Evolutionary conservation across 805 yeast genomes (phyloP).

Genomic region (Pichia thaimueangensis): DNA sequence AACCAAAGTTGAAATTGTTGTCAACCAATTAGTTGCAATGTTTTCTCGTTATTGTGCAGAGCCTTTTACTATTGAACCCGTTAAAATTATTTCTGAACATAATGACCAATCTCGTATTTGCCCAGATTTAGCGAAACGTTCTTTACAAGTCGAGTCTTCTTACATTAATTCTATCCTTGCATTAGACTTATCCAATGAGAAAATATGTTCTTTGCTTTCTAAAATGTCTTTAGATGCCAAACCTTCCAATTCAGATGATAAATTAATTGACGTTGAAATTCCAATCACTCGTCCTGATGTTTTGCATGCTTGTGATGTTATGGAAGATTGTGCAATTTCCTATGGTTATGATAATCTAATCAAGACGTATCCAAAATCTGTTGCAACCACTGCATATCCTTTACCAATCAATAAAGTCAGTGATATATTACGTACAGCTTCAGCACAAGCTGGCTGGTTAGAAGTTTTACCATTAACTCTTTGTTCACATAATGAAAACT

Average conservation of each 20-base stretch:
- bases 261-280: constrained; percentile 57
- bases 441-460: constrained; percentile 91
- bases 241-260: constrained; percentile 40
- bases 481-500: constrained; percentile 96
- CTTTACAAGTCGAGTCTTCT: constrained; percentile 63
- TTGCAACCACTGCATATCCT: constrained; percentile 77
- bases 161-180: constrained; percentile 94
- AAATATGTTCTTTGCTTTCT: constrained; percentile 59
- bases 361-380: constrained; percentile 71
- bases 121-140: constrained; percentile 68
- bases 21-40: constrained; percentile 92
- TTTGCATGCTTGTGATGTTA: constrained; percentile 93
- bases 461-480: constrained; percentile 95
- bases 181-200: constrained; percentile 60
- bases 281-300: constrained; percentile 96
- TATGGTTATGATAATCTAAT: constrained; percentile 88
- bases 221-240: constrained; percentile 77
- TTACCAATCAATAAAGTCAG: constrained; percentile 86
- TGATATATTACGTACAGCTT: constrained; percentile 84
- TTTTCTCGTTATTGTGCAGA: constrained; percentile 80
- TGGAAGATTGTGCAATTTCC: constrained; percentile 97
- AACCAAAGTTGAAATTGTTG: constrained; percentile 89
- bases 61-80: constrained; percentile 86
- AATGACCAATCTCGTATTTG: constrained; percentile 67
- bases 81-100: constrained; percentile 76